These are phyloP conservation scores for Pleoardoris graminearum DNA, from an alignment of 2,329 filamentous ascomycete genomes.

Conservation along the genomic window DNA sequence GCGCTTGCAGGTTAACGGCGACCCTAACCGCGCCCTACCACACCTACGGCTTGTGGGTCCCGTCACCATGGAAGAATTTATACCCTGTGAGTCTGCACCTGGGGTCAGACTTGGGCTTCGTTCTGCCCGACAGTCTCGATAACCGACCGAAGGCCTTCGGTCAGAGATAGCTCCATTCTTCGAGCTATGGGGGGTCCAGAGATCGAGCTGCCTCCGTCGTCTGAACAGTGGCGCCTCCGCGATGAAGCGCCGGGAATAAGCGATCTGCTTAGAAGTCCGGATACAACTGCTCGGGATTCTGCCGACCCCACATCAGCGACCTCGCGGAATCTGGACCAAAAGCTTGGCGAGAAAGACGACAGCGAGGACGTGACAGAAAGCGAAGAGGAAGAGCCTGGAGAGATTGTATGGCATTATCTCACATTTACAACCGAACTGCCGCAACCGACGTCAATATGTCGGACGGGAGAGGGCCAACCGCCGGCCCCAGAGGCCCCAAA, in stretches of 20 bases:
- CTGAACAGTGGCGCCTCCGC: constrained; percentile 16
- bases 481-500: constrained; percentile 64
- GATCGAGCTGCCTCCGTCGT: constrained; percentile 36
- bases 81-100: constrained; percentile 6
- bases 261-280: constrained; percentile 14
- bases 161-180: constrained; percentile 4
- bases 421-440: constrained; percentile 65
- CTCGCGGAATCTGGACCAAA: constrained; percentile 13
- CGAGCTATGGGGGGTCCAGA: constrained; percentile 44
- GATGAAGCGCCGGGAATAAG: constrained; percentile 37
- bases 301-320: constrained; percentile 14
- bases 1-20: constrained; percentile 13
- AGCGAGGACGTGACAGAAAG: constrained; percentile 13
- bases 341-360: constrained; percentile 20
- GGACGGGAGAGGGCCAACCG: constrained; percentile 35
- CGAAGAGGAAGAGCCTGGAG: constrained; percentile 16
- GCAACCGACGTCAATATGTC: constrained; percentile 46
- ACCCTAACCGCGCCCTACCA: constrained; percentile 8
- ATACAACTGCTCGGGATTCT: constrained; percentile 5
- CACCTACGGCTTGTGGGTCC: constrained; percentile 13
- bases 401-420: constrained; percentile 63
- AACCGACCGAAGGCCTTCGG: constrained; percentile 2
- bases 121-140: neutral
- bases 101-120: constrained; percentile 5
- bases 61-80: constrained; percentile 13